Percentiles rank a stretch among this genome's conserved stretches.
Conservation (phyloP, 2,329 filamentous ascomycete species). For the Xylaria sp. region DNA sequence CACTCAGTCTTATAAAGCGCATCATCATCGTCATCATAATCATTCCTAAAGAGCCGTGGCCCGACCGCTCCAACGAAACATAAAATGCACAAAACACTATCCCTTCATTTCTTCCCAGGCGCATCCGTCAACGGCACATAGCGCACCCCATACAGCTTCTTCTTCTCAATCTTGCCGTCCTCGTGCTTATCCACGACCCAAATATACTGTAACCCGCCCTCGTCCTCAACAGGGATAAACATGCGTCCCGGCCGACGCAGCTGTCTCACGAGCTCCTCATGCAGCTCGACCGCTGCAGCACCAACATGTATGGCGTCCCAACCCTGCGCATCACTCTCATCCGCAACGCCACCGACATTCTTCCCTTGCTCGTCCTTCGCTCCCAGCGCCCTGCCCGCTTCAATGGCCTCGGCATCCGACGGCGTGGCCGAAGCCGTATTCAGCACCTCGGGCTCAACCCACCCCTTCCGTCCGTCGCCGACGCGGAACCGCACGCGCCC, state of each 20-base stretch:
- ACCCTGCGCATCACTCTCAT: conserved; percentile 51
- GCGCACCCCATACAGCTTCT: conserved; percentile 74
- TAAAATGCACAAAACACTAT: neutral
- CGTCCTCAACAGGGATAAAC: conserved; percentile 80
- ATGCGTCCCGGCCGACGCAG: conserved; percentile 81
- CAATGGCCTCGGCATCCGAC: neutral
- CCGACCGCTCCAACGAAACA: neutral
- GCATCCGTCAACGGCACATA: conserved; percentile 84
- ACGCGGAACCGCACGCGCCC: conserved; percentile 78
- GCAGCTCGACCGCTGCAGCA: conserved; percentile 80
- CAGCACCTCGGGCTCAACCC: conserved; percentile 56
- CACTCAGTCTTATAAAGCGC: neutral
- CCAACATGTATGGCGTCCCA: conserved; percentile 98
- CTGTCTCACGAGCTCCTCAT: conserved; percentile 78
- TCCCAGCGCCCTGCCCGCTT: neutral
- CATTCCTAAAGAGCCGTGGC: neutral
- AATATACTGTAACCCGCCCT: conserved; percentile 67
- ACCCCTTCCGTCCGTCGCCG: conserved; percentile 79
- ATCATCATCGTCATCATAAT: neutral
- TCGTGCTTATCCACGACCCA: conserved; percentile 79
- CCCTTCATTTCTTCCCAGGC: conserved; percentile 52
- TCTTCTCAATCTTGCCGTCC: conserved; percentile 69
- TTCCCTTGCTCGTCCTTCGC: neutral
- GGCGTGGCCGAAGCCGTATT: neutral
- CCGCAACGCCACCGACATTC: conserved; percentile 58